Conservation (phyloP, 148 eudicot genomes). For the Chenopodium quinoa region DNA sequence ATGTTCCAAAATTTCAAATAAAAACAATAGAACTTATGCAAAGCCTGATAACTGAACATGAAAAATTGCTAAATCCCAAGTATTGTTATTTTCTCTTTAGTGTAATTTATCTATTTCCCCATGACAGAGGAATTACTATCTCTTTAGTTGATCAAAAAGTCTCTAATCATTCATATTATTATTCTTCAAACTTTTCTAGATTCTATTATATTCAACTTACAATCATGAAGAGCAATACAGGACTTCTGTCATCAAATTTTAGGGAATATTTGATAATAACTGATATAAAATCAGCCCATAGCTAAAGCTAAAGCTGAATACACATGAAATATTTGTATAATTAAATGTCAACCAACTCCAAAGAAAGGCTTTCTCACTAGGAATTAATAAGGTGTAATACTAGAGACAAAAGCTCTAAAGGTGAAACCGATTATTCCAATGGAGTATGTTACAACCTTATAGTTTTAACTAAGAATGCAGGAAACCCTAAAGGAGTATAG, state of each 20-base stretch:
- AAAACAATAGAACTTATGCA: not conserved
- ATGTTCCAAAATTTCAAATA: slow-evolving; percentile 1
- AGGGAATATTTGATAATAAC: not conserved
- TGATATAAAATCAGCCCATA: not conserved
- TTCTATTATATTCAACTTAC: not conserved
- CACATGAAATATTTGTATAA: not conserved
- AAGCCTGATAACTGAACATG: not conserved
- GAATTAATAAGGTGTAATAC: not conserved
- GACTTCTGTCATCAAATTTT: not conserved
- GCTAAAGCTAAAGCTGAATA: not conserved
- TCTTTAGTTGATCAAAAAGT: not conserved
- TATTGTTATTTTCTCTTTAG: not conserved
- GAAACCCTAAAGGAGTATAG: not conserved
- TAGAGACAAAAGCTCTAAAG: not conserved
- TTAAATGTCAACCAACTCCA: not conserved
- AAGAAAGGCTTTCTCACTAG: not conserved
- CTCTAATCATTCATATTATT: not conserved
- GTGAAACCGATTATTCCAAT: not conserved
- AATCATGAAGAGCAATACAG: not conserved
- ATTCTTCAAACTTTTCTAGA: not conserved
- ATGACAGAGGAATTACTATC: not conserved
- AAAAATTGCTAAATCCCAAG: not conserved
- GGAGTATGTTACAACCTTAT: not conserved
- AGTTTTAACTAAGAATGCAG: not conserved
- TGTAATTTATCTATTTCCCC: too few relatives aligned